Percentiles rank a stretch among this genome's conserved stretches.
These are phyloP conservation scores for Flagelloscypha sp. DNA, from an alignment of 768 basidiomycete species.

Conservation along the genomic window DNA sequence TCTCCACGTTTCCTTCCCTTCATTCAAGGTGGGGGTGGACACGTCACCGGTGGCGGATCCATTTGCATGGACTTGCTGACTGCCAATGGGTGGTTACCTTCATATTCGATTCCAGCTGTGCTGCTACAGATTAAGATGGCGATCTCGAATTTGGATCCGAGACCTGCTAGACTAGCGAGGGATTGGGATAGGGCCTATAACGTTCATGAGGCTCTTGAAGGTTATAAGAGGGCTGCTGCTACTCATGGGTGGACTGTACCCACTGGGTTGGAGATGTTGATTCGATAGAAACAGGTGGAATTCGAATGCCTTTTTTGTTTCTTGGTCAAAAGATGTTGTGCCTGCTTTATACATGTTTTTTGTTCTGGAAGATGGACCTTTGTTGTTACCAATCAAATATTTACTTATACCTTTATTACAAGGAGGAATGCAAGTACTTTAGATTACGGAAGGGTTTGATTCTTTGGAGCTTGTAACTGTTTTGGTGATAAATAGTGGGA, in stretches of 20 bases:
- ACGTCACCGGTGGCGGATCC: slow-evolving; percentile 62
- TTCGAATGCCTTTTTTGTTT: too few relatives aligned
- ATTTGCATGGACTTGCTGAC: slow-evolving; percentile 72
- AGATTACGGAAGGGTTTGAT: too few relatives aligned
- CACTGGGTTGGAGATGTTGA: too few relatives aligned
- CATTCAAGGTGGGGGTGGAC: slow-evolving; percentile 61
- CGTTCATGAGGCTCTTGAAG: slow-evolving; percentile 50
- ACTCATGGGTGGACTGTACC: slow-evolving; percentile 61
- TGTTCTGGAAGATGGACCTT: too few relatives aligned
- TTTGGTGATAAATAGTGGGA: too few relatives aligned
- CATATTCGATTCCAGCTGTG: slow-evolving; percentile 24
- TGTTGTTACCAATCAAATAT: too few relatives aligned
- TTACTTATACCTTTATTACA: too few relatives aligned
- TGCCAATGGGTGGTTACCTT: slow-evolving; percentile 38
- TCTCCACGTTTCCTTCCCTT: slow-evolving; percentile 69
- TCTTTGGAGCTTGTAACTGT: too few relatives aligned
- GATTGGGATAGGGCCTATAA: slow-evolving; percentile 48
- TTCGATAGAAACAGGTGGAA: too few relatives aligned
- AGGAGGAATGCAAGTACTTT: too few relatives aligned
- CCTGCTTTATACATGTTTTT: too few relatives aligned
- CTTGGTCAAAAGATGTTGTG: too few relatives aligned
- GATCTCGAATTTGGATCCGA: slow-evolving; percentile 58
- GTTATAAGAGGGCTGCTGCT: slow-evolving; percentile 56
- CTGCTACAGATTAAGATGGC: slow-evolving; percentile 63
- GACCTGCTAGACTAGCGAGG: slow-evolving; percentile 47